Conservation (phyloP, 208 protist species). For the Leishmania tarentolae region DNA sequence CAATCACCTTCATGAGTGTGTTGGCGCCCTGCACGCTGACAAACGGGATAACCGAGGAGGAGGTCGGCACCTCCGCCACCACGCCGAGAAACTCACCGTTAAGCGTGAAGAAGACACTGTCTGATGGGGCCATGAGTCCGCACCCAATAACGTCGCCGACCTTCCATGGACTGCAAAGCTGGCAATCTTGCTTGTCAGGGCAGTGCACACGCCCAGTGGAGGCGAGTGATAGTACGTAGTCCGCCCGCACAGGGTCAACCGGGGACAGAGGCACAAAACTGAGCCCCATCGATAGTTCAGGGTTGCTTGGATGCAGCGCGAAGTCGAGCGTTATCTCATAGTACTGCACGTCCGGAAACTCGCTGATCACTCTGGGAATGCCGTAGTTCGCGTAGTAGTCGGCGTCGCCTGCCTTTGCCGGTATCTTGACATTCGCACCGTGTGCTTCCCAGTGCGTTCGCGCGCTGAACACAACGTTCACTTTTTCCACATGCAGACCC, state of each 20-base stretch:
- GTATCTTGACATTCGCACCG: slow-evolving; percentile 35
- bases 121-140: slow-evolving; percentile 72
- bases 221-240: slow-evolving; percentile 50
- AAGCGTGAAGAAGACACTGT: slow-evolving; percentile 88
- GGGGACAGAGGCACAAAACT: slow-evolving; percentile 52
- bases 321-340: slow-evolving; percentile 86
- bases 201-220: slow-evolving; percentile 56
- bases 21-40: slow-evolving; percentile 53
- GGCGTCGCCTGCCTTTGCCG: slow-evolving; percentile 33
- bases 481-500: slow-evolving; percentile 79
- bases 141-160: slow-evolving; percentile 88
- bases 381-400: slow-evolving; percentile 75
- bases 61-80: slow-evolving; percentile 45
- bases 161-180: slow-evolving; percentile 59
- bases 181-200: slow-evolving; percentile 28
- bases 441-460: slow-evolving; percentile 80
- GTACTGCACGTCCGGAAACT: slow-evolving; percentile 83
- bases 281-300: slow-evolving; percentile 64
- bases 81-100: slow-evolving; percentile 89
- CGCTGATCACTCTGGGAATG: slow-evolving; percentile 66
- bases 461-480: slow-evolving; percentile 67
- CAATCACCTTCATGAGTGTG: slow-evolving; percentile 79
- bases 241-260: slow-evolving; percentile 36
- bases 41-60: slow-evolving; percentile 67
- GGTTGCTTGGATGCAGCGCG: slow-evolving; percentile 39